Conservation (phyloP, 2,329 filamentous ascomycete genomes). For the Arthrobotrys megalospora region DNA sequence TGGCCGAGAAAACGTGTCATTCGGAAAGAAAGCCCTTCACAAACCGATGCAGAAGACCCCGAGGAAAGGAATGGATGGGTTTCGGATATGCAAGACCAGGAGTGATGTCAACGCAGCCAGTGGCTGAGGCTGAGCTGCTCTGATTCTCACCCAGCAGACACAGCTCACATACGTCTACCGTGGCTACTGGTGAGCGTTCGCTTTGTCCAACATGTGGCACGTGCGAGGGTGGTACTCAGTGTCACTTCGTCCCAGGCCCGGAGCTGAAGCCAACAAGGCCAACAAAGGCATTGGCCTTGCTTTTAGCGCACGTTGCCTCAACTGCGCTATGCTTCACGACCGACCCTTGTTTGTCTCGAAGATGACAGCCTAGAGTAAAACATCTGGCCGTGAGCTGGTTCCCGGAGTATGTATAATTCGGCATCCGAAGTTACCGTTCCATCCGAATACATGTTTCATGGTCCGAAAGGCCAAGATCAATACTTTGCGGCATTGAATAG, state of each 20-base stretch:
- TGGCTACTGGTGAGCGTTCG: too few species aligned
- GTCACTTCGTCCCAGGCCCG: conserved; percentile 5
- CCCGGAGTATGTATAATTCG: neutral
- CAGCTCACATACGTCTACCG: neutral
- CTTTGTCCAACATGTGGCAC: conserved; percentile 56
- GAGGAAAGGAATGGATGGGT: conserved; percentile 46
- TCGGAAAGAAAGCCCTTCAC: conserved; percentile 42
- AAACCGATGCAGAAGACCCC: conserved; percentile 38
- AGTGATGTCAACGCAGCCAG: conserved; percentile 6
- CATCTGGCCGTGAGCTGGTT: too few species aligned
- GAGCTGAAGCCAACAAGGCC: conserved; percentile 7
- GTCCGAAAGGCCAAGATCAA: conserved; percentile 20
- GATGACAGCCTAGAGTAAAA: neutral
- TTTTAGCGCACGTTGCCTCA: neutral
- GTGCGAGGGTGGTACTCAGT: neutral
- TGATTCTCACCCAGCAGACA: neutral
- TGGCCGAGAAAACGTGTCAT: conserved; percentile 83
- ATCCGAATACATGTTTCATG: conserved; percentile 15
- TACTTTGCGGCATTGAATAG: conserved; percentile 18
- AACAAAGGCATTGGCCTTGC: conserved; percentile 36
- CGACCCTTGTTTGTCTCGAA: neutral
- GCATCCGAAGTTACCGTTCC: conserved; percentile 2
- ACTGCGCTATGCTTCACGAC: neutral
- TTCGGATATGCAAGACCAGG: conserved; percentile 51
- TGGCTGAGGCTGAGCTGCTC: neutral